phyloP scores from a whole-genome alignment of 495 filamentous ascomycete genomes.

The Letharia lupina region DNA sequence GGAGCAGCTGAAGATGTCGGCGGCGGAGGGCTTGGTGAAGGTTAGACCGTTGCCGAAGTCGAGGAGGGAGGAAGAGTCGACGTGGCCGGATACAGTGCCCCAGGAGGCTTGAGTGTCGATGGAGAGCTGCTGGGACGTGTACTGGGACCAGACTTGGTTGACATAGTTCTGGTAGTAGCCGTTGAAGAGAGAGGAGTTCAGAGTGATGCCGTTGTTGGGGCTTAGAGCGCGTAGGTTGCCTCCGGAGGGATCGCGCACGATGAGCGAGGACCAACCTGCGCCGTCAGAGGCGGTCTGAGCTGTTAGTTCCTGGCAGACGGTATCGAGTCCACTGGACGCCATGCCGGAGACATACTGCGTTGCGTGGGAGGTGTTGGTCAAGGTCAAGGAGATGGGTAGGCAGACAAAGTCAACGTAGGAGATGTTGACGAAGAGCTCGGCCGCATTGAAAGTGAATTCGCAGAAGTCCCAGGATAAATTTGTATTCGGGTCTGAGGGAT shows the following conservation, averaged over 20 bases:
- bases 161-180: slow-evolving; percentile 60
- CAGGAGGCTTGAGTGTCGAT: slow-evolving; percentile 56
- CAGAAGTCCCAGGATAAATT: slow-evolving; percentile 57
- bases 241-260: slow-evolving; percentile 43
- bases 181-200: slow-evolving; percentile 48
- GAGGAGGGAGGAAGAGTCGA: slow-evolving; percentile 43
- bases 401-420: slow-evolving; percentile 66
- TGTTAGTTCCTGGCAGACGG: slow-evolving; percentile 43
- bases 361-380: slow-evolving; percentile 47
- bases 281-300: slow-evolving; percentile 47
- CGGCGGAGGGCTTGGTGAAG: slow-evolving; percentile 49
- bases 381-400: slow-evolving; percentile 54
- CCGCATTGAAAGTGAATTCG: slow-evolving; percentile 64
- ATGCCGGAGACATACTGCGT: slow-evolving; percentile 52
- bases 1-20: slow-evolving; percentile 63
- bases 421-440: slow-evolving; percentile 67
- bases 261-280: slow-evolving; percentile 56
- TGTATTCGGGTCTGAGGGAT: slow-evolving; percentile 57
- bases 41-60: slow-evolving; percentile 36
- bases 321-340: slow-evolving; percentile 47
- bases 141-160: slow-evolving; percentile 54
- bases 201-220: slow-evolving; percentile 54
- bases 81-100: slow-evolving; percentile 44
- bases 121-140: slow-evolving; percentile 39
- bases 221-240: slow-evolving; percentile 52